A percentile compares a stretch with the other conserved stretches of the same genome.
Evolutionary conservation across 2,329 filamentous ascomycete species (phyloP).

Genomic region (Mycosphaerella arachidis): DNA sequence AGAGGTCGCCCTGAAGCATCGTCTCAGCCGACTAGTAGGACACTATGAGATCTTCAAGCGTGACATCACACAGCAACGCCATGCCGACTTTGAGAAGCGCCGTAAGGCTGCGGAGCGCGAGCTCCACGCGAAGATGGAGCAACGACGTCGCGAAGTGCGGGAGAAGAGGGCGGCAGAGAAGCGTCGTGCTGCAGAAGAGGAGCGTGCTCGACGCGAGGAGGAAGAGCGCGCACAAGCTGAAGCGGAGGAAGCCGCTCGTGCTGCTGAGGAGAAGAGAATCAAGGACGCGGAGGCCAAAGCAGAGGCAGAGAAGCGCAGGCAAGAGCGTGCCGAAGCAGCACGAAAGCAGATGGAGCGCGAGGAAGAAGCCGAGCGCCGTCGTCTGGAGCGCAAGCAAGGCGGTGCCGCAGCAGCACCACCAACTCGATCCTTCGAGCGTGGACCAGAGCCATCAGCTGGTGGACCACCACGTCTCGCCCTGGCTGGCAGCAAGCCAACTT

Average conservation of each 20-base stretch:
- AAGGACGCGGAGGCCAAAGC: conserved; percentile 57
- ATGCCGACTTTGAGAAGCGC: conserved; percentile 93
- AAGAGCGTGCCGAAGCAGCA: conserved; percentile 41
- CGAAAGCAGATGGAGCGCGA: conserved; percentile 54
- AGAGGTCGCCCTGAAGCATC: conserved; percentile 88
- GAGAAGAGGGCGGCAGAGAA: conserved; percentile 80
- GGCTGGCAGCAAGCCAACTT: conserved; percentile 54
- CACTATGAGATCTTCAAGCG: conserved; percentile 78
- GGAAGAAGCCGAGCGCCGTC: conserved; percentile 76
- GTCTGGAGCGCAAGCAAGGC: conserved; percentile 57
- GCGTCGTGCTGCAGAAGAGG: conserved; percentile 77
- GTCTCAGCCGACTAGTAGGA: conserved; percentile 78
- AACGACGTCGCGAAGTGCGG: conserved; percentile 81
- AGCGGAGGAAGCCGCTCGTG: conserved; percentile 76
- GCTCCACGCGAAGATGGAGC: conserved; percentile 83
- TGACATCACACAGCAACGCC: conserved; percentile 77
- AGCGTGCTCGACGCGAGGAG: conserved; percentile 72
- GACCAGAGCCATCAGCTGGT: conserved; percentile 37
- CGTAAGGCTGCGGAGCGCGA: conserved; percentile 88
- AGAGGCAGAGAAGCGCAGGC: conserved; percentile 61
- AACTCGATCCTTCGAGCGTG: conserved; percentile 35
- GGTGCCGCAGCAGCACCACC: conserved; percentile 35
- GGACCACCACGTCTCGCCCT: conserved; percentile 61
- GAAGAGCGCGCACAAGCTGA: conserved; percentile 77
- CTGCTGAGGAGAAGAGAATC: conserved; percentile 70